A percentile compares a stretch with the other conserved stretches of the same genome.
phyloP scores from a whole-genome alignment of 805 yeast species.

The Groenewaldozyma tartarivorans region DNA sequence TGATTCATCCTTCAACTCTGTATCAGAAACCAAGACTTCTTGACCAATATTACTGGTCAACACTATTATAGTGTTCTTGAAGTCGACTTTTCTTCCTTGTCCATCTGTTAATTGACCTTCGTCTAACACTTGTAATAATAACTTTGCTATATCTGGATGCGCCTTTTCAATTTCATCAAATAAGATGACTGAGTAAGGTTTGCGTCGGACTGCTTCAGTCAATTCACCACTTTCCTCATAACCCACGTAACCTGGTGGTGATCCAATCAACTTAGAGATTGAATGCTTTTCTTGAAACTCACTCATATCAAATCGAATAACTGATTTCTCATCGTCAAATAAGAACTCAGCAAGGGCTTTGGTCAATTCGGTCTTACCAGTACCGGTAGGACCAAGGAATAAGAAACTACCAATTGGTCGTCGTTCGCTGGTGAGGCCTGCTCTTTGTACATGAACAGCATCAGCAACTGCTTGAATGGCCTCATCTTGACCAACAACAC shows the following conservation, averaged over 20 bases:
- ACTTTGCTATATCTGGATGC: conserved; percentile 88
- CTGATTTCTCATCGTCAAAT: conserved; percentile 80
- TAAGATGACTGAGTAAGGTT: conserved; percentile 85
- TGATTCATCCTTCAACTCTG: conserved; percentile 38
- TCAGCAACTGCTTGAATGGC: conserved; percentile 85
- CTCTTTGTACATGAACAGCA: conserved; percentile 93
- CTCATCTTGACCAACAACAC: conserved; percentile 93
- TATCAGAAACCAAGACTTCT: conserved; percentile 67
- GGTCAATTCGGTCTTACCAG: conserved; percentile 95
- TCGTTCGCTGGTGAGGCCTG: conserved; percentile 89
- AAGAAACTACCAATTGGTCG: conserved; percentile 94
- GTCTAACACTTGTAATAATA: conserved; percentile 83
- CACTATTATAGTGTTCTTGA: conserved; percentile 87
- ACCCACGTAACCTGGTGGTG: conserved; percentile 97
- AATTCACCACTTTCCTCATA: conserved; percentile 90
- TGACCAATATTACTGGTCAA: conserved; percentile 98
- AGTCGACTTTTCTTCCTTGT: conserved; percentile 89
- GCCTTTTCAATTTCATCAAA: conserved; percentile 98
- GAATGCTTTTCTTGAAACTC: conserved; percentile 95
- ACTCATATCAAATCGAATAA: conserved; percentile 92
- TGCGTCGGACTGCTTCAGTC: conserved; percentile 91
- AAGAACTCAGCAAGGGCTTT: conserved; percentile 86
- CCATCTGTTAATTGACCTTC: conserved; percentile 94
- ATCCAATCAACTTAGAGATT: conserved; percentile 84
- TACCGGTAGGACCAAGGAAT: conserved; percentile 97